Evolutionary conservation across 2,329 filamentous ascomycete species (phyloP).

Genomic region (Xylariaceae sp.): DNA sequence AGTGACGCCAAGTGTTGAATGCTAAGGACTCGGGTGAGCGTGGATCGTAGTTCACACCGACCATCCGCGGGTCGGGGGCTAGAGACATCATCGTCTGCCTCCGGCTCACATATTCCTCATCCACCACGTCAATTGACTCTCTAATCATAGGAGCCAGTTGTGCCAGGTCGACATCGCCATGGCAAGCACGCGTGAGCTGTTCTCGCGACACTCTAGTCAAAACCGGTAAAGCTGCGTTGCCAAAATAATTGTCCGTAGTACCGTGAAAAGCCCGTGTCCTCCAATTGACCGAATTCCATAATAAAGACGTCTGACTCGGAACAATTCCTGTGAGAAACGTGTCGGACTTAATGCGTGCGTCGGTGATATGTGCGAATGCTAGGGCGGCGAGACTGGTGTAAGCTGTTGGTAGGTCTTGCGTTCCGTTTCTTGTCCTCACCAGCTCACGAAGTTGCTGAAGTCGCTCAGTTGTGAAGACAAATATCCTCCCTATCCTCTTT

Average conservation of each 20-base stretch:
- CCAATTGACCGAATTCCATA: constrained; percentile 45
- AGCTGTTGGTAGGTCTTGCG: constrained; percentile 31
- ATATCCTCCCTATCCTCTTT: constrained; percentile 40
- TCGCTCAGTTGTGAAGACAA: constrained; percentile 36
- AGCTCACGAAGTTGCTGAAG: constrained; percentile 33
- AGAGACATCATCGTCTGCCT: constrained; percentile 38
- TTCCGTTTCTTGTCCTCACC: constrained; percentile 18
- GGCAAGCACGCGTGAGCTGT: constrained; percentile 24
- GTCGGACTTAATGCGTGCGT: constrained; percentile 31
- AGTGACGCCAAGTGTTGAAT: constrained; percentile 46
- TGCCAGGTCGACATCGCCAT: constrained; percentile 27
- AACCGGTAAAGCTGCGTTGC: constrained; percentile 42
- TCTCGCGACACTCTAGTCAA: constrained; percentile 29
- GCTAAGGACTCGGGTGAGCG: constrained; percentile 38
- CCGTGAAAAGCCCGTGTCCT: constrained; percentile 34
- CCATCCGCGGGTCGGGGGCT: constrained; percentile 37
- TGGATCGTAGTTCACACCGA: constrained; percentile 41
- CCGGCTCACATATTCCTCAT: constrained; percentile 40
- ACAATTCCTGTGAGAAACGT: constrained; percentile 21
- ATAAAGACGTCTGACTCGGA: constrained; percentile 21
- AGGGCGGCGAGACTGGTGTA: constrained; percentile 41
- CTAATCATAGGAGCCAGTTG: constrained; percentile 32
- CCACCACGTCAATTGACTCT: constrained; percentile 34
- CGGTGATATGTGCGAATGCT: constrained; percentile 40
- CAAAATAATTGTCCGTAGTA: constrained; percentile 36